Conservation (phyloP, 1,284 basidiomycete species). For the Moesziomyces globuligerus region DNA sequence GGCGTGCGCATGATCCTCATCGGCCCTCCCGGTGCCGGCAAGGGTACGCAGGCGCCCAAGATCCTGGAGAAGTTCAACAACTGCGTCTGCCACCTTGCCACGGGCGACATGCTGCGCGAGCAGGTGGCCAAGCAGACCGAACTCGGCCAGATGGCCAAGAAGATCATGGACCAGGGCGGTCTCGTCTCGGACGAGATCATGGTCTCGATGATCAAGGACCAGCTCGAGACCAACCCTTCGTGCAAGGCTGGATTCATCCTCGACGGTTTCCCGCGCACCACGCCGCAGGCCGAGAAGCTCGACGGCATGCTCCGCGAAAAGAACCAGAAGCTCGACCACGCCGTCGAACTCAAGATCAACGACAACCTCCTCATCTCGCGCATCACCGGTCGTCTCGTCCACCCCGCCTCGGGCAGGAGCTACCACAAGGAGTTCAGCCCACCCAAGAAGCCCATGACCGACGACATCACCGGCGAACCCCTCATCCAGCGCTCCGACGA, state of each 20-base stretch:
- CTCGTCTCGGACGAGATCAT: constrained; percentile 96
- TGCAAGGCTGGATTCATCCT: constrained; percentile 98
- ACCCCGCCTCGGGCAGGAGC: constrained; percentile 85
- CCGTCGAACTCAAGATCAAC: constrained; percentile 89
- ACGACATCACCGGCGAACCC: constrained; percentile 95
- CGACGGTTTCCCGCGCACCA: constrained; percentile 97
- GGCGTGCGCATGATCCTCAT: constrained; percentile 82
- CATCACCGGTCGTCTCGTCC: constrained; percentile 94
- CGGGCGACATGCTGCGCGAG: constrained; percentile 96
- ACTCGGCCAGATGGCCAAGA: constrained; percentile 91
- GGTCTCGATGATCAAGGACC: constrained; percentile 96
- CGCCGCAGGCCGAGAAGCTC: constrained; percentile 96
- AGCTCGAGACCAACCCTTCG: constrained; percentile 88
- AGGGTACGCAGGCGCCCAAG: constrained; percentile 95
- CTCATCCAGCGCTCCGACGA: constrained; percentile 73
- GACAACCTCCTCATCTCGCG: constrained; percentile 95
- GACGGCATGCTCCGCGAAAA: constrained; percentile 85
- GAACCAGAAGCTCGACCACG: constrained; percentile 85
- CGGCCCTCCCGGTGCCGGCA: constrained; percentile 97
- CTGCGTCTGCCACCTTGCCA: constrained; percentile 96
- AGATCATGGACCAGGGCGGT: constrained; percentile 89
- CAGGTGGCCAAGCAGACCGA: constrained; percentile 88
- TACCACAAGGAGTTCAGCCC: constrained; percentile 97
- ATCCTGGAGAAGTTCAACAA: constrained; percentile 83
- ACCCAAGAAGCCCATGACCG: constrained; percentile 91